Conservation (phyloP, 805 yeast species). For the Hanseniaspora pseudoguilliermondii region DNA sequence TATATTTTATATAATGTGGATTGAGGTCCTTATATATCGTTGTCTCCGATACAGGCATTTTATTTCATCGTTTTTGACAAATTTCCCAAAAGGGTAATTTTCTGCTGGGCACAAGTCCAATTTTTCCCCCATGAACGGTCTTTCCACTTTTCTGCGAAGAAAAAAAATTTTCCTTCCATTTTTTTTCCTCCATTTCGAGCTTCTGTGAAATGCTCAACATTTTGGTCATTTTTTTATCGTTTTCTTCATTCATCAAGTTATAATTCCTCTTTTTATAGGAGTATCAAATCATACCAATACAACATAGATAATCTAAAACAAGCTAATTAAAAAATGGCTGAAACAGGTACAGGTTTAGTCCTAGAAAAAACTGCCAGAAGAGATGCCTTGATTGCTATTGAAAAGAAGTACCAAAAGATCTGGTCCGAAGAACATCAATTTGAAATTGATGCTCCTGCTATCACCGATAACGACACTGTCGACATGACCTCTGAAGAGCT, state of each 20-base stretch:
- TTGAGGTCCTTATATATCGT: background rate
- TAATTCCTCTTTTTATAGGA: background rate
- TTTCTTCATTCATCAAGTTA: too few relatives aligned
- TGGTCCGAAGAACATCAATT: conserved; percentile 84
- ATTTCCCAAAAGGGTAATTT: background rate
- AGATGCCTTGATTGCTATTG: conserved; percentile 81
- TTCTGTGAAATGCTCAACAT: too few relatives aligned
- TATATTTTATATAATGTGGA: background rate
- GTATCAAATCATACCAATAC: background rate
- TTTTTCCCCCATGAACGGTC: background rate
- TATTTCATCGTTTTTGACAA: background rate
- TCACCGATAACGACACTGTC: conserved; percentile 44
- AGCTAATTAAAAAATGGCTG: conserved; percentile 15
- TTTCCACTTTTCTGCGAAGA: background rate
- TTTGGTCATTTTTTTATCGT: too few relatives aligned
- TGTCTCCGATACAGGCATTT: background rate
- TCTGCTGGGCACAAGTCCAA: background rate
- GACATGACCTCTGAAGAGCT: conserved; percentile 52
- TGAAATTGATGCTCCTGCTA: conserved; percentile 77
- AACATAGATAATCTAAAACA: background rate
- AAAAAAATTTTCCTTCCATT: too few relatives aligned
- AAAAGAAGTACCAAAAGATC: conserved; percentile 68
- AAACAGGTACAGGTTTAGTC: conserved; percentile 24
- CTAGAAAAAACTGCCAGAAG: conserved; percentile 72
- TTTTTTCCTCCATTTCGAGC: too few relatives aligned